Conservation (phyloP, 2,329 filamentous ascomycete genomes). For the Didymella pomorum region DNA sequence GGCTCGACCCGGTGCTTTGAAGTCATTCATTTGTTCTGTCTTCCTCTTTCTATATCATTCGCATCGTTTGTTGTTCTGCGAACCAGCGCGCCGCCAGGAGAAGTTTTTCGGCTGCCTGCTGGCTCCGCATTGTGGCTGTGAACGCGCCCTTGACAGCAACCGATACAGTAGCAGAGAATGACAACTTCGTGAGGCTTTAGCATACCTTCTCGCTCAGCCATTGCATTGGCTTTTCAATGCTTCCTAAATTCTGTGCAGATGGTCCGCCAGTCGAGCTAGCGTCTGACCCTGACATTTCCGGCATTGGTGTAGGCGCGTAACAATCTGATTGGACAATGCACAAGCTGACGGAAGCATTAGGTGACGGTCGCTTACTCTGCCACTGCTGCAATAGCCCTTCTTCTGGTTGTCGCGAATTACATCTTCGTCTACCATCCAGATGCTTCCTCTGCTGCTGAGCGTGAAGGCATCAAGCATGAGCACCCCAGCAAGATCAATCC, state of each 20-base stretch:
- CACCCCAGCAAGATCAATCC: constrained; percentile 8
- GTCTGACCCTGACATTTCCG: constrained; percentile 13
- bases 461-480: constrained; percentile 4
- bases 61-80: not conserved
- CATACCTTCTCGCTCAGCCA: not conserved
- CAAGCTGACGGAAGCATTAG: not conserved
- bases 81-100: not conserved
- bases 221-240: not conserved
- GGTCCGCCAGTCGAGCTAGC: constrained; percentile 3
- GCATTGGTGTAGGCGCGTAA: constrained; percentile 6
- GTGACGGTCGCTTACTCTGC: constrained; percentile 10
- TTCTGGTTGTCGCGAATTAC: constrained; percentile 4
- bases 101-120: not conserved
- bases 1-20: not conserved
- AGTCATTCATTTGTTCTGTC: not conserved
- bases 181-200: not conserved
- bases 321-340: not conserved
- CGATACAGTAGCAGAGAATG: not conserved
- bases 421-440: constrained; percentile 15
- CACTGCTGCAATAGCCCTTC: constrained; percentile 9
- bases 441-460: not conserved
- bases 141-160: not conserved
- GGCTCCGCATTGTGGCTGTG: not conserved
- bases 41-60: not conserved
- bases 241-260: not conserved